phyloP scores from a whole-genome alignment of 139 green algal species.

The Micromonas commoda region DNA sequence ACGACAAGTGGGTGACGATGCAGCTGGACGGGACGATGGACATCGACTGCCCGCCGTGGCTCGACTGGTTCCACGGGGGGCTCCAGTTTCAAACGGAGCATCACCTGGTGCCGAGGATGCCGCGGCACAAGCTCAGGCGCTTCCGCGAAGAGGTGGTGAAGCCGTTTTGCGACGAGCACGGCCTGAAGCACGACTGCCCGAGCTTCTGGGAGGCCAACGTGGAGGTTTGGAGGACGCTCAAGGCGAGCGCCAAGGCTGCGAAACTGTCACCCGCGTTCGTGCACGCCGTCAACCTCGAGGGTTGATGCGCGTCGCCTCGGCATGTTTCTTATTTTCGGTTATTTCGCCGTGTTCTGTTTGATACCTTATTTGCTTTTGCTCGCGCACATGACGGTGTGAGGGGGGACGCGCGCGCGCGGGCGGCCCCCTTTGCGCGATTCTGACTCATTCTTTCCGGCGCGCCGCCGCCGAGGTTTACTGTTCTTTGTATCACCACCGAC shows the following conservation, averaged over 20 bases:
- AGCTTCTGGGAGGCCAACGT: slow-evolving; percentile 21
- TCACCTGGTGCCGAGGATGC: slow-evolving; percentile 56
- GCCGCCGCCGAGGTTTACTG: too few relatives aligned
- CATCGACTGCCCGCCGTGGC: slow-evolving; percentile 47
- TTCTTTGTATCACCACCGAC: too few relatives aligned
- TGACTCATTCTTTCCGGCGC: too few relatives aligned
- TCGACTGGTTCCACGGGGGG: slow-evolving; percentile 63
- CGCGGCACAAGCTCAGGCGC: slow-evolving; percentile 49
- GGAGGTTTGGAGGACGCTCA: slow-evolving; percentile 19
- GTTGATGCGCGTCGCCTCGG: neutral
- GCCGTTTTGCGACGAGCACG: slow-evolving; percentile 39
- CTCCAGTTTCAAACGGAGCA: slow-evolving; percentile 67
- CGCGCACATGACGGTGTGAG: too few relatives aligned
- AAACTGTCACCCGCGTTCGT: neutral
- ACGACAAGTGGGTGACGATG: slow-evolving; percentile 36
- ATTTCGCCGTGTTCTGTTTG: too few relatives aligned
- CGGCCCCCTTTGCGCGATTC: too few relatives aligned
- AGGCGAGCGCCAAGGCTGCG: neutral
- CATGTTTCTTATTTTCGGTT: neutral
- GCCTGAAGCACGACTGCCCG: slow-evolving; percentile 2
- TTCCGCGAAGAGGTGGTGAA: slow-evolving; percentile 29
- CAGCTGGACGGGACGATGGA: slow-evolving; percentile 50
- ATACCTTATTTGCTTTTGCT: too few relatives aligned
- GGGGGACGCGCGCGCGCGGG: too few relatives aligned
- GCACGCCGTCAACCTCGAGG: neutral